A percentile compares a stretch with the other conserved stretches of the same genome.
Evolutionary conservation across 2,329 filamentous ascomycete genomes (phyloP).

Genomic region (Colletotrichum siamense): DNA sequence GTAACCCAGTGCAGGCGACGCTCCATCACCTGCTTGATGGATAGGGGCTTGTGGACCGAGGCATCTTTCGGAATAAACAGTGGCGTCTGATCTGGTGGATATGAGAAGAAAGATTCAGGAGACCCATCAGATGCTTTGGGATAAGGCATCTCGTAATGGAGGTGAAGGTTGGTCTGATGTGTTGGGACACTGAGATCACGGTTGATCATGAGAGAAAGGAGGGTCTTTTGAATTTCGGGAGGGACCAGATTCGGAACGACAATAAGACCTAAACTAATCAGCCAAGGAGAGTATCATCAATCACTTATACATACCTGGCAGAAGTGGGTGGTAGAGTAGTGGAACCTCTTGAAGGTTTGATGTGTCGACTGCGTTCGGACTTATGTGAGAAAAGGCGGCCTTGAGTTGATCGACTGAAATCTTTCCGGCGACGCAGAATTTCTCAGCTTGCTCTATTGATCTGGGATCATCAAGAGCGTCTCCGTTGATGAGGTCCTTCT

Average conservation of each 20-base stretch:
- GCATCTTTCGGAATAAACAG: conserved; percentile 73
- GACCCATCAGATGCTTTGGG: conserved; percentile 20
- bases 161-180: conserved; percentile 90
- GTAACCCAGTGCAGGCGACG: conserved; percentile 93
- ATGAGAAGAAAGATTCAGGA: conserved; percentile 58
- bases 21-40: conserved; percentile 72
- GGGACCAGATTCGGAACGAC: conserved; percentile 80
- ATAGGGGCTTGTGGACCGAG: conserved; percentile 75
- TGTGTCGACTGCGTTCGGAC: conserved; percentile 33
- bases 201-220: conserved; percentile 79
- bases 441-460: conserved; percentile 39
- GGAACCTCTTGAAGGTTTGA: conserved; percentile 42
- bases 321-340: conserved; percentile 67
- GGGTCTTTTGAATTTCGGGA: conserved; percentile 66
- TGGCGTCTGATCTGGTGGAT: conserved; percentile 54
- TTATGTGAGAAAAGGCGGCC: conserved; percentile 48
- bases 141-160: conserved; percentile 78
- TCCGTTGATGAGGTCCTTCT: conserved; percentile 55
- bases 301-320: conserved; percentile 65
- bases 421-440: conserved; percentile 50
- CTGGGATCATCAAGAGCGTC: conserved; percentile 58
- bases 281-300: neutral
- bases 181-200: conserved; percentile 73
- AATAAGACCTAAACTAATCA: conserved; percentile 67
- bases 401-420: conserved; percentile 49